Base-by-base conservation (phyloP, 345 rosid species). In the Pelargonium nanum region DNA sequence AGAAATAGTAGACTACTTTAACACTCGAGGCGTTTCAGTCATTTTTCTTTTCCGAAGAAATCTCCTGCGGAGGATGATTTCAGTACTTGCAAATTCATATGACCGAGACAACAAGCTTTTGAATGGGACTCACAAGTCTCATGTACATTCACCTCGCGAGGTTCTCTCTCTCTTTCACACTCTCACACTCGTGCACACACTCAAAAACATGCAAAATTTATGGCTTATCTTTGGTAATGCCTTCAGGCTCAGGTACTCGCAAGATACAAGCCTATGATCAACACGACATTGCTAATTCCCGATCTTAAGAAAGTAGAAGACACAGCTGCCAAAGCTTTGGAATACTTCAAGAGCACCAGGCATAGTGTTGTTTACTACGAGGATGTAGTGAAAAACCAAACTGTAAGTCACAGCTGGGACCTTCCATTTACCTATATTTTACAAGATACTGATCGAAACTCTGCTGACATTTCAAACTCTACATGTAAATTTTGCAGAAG, bases 61-160 rank as follows among this genome's bases (percentile, higher is more conserved):
- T 75, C 87, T 89, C 16, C 76, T 94, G 72, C 89, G 96, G 1
- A 75, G 97, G 67, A 84, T 85, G 87, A 87, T 94, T 66, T 94
- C 99, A 4, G 83, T 94, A 45, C 89, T 94, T 15, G 99, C 99
- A 45, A 94, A 94, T 68, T 86, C 87, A 24, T 90, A 94, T 45
- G 99, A 94, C 69, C 83, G 86, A 75, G 75, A 78, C 63, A 83
- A 73, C 44, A 94, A 87, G 81, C 79, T 59, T 57, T 73, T 94
- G 30, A 94, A 94, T 28, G 99, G 96, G 53, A 94, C 95, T 61
- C 99, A 90, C 81, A 94, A 90, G 76, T 94, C 99, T 61, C 99
- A 94, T 22, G 90, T 83, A 65, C 99, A 94, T 79, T 90, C 95
- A 34, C 85, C 84, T 26, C 77, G 67, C 20, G 99, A 94, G 96